Base-by-base conservation (phyloP, 371 early-diverging fungal species). In the Mucor circinelloides region DNA sequence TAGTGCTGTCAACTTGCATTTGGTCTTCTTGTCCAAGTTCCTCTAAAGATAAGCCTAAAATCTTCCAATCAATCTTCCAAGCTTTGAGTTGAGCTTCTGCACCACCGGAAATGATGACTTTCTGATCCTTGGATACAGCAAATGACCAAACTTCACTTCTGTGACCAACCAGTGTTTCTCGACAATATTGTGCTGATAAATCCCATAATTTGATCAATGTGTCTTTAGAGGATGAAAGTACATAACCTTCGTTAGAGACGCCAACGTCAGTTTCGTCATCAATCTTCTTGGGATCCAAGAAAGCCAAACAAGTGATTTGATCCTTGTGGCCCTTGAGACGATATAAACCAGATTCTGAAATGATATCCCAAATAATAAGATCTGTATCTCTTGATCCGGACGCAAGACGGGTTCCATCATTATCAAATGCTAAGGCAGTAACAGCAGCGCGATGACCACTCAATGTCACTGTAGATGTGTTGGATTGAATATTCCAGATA, bases 121-220 rank as follows among this genome's bases (percentile, higher is more conserved):
- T 82, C 61, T 85, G 85, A 34, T 89, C 87, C 5, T 81, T 76
- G 30, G 83, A 84, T 17, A 91, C 75, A 13, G 86, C 93, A 74
- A 95, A 82, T 8, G 90, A 85, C 96, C 97, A 97, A 8, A 97
- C 92, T 77, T 98, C 98, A 64, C 89, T 91, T 56, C 95, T 91
- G 74, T 98, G 98, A 9, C 91, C 91, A 3, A 95, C 92, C 36
- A 96, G 68, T 21, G 98, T 99, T 72, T 99, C 97, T 58, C 97
- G 91, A 75, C 99, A 99, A 73, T 94, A 94, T 72, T 91, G 91
- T 21, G 94, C 92, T 44, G 90, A 85, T 56, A 98, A 79, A 76
- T 98, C 98, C 98, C 98, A 99, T 48, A 97, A 75, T 81, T 97
- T 97, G 65, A 99, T 77, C 72, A 97, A 85, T 15, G 97, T 94